Evolutionary conservation across 2,329 filamentous ascomycete genomes (phyloP), one percentile per base, ranked within the genome.

Genomic region (Beauveria sp.): DNA sequence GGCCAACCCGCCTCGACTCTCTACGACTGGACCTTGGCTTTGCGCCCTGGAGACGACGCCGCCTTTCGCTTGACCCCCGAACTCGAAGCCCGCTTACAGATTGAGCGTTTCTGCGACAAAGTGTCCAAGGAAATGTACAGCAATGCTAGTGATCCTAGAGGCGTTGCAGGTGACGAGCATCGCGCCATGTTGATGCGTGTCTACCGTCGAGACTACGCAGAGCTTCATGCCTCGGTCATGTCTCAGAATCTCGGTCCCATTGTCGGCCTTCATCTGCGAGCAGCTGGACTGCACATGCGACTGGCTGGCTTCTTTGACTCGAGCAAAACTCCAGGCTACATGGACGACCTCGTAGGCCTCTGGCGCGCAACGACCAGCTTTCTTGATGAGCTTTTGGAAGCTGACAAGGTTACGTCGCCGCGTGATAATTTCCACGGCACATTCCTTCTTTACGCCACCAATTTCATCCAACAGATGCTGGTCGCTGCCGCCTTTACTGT

Each of bases 381-480:
- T 69, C 79, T 92, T 24, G 87, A 90, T 57, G 81, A 85, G 62
- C 77, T 89, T 10, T 73, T 86, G 60, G 80, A 82, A 66, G 79
- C 82, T 42, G 76, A 80, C 54, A 80, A 81, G 64, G 74, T 75
- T 14, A 76, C 75, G 3, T 79, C 78, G 12, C 75, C 77, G 2
- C 75, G 75, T 45, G 78, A 81, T 38, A 73, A 75, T 53, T 76
- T 73, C 42, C 75, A 75, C 58, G 80, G 83, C 8, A 80, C 81
- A 54, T 81, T 88, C 55, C 76, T 91, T 31, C 81, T 82, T 55
- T 87, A 89, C 68, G 83, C 86, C 28, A 88, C 84, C 65, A 91
- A 88, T 71, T 93, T 93, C 72, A 84, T 93, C 58, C 87, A 91
- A 70, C 90, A 93, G 73, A 93, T 93, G 88, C 84, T 92, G 62